These are phyloP conservation scores for Cinchona pubescens DNA, from an alignment of 257 asterid genomes.

Conservation along the genomic window DNA sequence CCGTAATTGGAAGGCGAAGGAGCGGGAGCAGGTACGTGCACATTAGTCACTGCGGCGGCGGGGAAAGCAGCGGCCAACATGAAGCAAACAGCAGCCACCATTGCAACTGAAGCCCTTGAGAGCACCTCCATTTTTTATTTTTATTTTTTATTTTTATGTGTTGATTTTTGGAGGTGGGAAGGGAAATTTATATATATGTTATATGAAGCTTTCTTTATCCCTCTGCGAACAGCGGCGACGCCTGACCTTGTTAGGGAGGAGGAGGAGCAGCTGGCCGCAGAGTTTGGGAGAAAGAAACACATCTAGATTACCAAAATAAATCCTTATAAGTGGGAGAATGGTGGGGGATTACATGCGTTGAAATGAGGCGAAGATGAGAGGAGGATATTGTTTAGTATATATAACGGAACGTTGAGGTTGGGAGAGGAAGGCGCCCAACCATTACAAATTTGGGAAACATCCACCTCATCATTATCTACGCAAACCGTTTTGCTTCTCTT, in stretches of 20 bases:
- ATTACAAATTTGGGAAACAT: neutral
- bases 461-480: neutral
- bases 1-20: conserved; percentile 30
- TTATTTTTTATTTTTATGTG: too few relatives aligned
- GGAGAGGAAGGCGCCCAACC: conserved; percentile 13
- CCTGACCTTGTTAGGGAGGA: neutral
- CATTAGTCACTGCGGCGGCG: conserved; percentile 15
- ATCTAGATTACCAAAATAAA: neutral
- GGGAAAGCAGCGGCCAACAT: conserved; percentile 22
- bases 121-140: conserved; percentile 35
- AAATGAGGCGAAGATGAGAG: neutral
- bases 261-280: conserved; percentile 13
- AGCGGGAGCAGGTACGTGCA: conserved; percentile 13
- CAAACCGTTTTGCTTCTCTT: too few relatives aligned
- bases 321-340: neutral
- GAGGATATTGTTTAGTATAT: neutral
- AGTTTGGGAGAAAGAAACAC: conserved; percentile 4
- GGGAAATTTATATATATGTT: too few relatives aligned
- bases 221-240: conserved; percentile 2
- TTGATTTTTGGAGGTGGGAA: too few relatives aligned
- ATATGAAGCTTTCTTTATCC: neutral
- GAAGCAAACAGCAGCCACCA: conserved; percentile 13
- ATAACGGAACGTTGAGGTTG: neutral
- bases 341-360: neutral
- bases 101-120: conserved; percentile 9